A percentile compares a stretch with the other conserved stretches of the same genome.
phyloP scores from a whole-genome alignment of 371 early-diverging fungal species.

The Smittium culicis region DNA sequence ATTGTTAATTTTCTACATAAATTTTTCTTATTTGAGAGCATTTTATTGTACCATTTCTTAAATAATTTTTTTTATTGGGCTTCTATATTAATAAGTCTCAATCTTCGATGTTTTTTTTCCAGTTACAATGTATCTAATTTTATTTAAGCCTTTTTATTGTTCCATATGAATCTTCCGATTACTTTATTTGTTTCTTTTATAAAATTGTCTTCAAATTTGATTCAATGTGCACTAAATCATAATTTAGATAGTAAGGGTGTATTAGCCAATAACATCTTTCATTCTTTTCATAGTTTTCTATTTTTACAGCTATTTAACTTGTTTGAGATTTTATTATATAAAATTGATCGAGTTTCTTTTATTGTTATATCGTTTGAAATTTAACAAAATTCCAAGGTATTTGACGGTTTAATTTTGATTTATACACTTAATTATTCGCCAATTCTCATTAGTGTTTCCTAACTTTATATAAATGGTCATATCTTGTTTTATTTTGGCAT shows the following conservation, averaged over 20 bases:
- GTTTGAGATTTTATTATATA: too few species aligned
- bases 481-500: too few species aligned
- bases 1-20: background rate
- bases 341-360: too few species aligned
- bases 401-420: too few species aligned
- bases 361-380: too few species aligned
- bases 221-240: too few species aligned
- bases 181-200: too few species aligned
- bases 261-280: background rate
- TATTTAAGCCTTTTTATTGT: conserved; percentile 7
- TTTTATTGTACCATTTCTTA: background rate
- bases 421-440: too few species aligned
- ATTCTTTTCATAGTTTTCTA: background rate
- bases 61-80: background rate
- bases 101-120: background rate
- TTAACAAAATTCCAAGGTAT: too few species aligned
- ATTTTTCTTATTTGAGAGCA: background rate
- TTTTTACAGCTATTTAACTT: background rate
- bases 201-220: too few species aligned
- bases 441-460: too few species aligned
- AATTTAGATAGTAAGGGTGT: background rate
- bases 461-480: too few species aligned
- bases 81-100: background rate
- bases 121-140: background rate
- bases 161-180: conserved; percentile 9